Conservation (phyloP, 1,139 yeast species). For the Blastobotrys niveus region DNA sequence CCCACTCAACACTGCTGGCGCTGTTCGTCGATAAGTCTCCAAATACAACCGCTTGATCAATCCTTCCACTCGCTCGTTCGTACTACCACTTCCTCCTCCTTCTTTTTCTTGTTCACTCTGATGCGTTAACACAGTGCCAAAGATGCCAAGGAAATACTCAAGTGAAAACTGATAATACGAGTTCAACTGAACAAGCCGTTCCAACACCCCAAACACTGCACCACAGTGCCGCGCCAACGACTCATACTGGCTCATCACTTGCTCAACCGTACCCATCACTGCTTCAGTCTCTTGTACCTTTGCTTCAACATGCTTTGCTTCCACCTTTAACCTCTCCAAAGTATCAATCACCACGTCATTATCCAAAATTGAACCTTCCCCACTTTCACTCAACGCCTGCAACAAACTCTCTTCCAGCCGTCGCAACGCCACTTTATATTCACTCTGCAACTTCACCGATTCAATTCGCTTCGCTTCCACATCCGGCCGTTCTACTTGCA, state of each 20-base stretch:
- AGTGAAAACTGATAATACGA: conserved; percentile 57
- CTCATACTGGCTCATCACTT: conserved; percentile 42
- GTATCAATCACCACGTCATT: conserved; percentile 55
- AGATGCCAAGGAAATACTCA: conserved; percentile 41
- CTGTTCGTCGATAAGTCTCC: conserved; percentile 43
- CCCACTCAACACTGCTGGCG: conserved; percentile 46
- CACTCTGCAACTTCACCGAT: conserved; percentile 51
- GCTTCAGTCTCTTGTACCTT: conserved; percentile 51
- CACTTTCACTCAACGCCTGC: conserved; percentile 50
- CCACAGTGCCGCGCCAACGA: conserved; percentile 56
- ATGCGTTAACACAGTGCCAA: conserved; percentile 34
- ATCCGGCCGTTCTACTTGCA: conserved; percentile 59
- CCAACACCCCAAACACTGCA: conserved; percentile 44
- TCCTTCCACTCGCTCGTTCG: conserved; percentile 21
- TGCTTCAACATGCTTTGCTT: conserved; percentile 49
- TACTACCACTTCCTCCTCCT: not conserved
- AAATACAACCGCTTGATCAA: conserved; percentile 40
- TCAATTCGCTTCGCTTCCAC: conserved; percentile 54
- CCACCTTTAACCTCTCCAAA: conserved; percentile 59
- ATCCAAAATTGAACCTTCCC: conserved; percentile 63
- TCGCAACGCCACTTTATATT: conserved; percentile 51
- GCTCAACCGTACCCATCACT: conserved; percentile 51
- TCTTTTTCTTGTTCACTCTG: conserved; percentile 6
- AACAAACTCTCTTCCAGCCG: conserved; percentile 58
- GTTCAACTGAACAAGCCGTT: conserved; percentile 41